Percentiles rank a stretch among this genome's conserved stretches.
phyloP scores from a whole-genome alignment of 2,329 filamentous ascomycete genomes.

The Cytospora chrysosperma region DNA sequence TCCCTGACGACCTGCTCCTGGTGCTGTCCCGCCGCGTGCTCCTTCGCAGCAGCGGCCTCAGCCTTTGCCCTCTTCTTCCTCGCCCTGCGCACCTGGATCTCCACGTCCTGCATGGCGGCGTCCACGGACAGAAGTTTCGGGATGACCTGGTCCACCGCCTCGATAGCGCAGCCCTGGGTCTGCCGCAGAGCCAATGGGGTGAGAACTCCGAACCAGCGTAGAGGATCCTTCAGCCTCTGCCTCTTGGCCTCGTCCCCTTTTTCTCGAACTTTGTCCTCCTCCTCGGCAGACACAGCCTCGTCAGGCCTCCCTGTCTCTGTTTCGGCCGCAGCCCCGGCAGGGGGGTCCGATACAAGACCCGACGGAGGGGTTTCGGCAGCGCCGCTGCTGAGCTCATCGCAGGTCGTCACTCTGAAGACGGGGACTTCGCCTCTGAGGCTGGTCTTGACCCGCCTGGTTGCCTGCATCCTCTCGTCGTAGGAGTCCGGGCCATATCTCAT shows the following conservation, averaged over 20 bases:
- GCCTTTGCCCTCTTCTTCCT: conserved; percentile 55
- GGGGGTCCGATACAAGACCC: background rate
- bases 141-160: conserved; percentile 56
- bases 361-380: background rate
- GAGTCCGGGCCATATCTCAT: conserved; percentile 66
- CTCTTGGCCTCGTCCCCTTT: conserved; percentile 17
- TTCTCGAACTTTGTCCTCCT: conserved; percentile 20
- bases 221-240: conserved; percentile 48
- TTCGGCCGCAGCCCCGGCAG: background rate
- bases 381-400: background rate
- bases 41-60: conserved; percentile 36
- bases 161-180: conserved; percentile 59
- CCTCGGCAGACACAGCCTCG: conserved; percentile 10
- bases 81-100: conserved; percentile 66
- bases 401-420: conserved; percentile 28
- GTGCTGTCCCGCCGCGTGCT: conserved; percentile 22
- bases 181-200: conserved; percentile 52
- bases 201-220: conserved; percentile 57
- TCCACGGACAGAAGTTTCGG: conserved; percentile 57
- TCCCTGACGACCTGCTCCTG: background rate
- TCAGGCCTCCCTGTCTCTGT: conserved; percentile 16
- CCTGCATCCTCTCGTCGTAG: conserved; percentile 74
- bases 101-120: conserved; percentile 61
- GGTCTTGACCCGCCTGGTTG: conserved; percentile 46
- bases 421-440: conserved; percentile 23